Evolutionary conservation across 2,329 filamentous ascomycete genomes (phyloP), one percentile per base, ranked within the genome.

Genomic region (Byssochlamys sp.): DNA sequence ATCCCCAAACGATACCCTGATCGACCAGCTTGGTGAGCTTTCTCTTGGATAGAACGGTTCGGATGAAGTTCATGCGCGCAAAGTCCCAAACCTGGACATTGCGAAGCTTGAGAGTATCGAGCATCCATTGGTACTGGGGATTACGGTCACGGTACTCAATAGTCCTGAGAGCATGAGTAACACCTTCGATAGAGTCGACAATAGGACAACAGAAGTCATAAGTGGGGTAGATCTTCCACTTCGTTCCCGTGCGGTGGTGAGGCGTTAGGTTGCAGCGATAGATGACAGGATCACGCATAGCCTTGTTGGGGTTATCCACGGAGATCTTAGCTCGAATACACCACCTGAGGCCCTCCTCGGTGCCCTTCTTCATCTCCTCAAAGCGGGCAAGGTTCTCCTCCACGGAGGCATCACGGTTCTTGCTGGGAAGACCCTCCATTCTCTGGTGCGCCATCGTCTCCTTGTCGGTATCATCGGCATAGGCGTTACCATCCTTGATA

Each of bases 241-340:
- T 81, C 53, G 71, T 72, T n/a, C 83, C 83, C 4, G 84, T 86
- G 56, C 84, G 81, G 71, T 84, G 84, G 67, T 86, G 84, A 10
- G 78, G 72, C 53, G 80, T 70, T 4, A 83, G 80, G 68, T 95
- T 96, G 83, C 91, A 96, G 64, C 94, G 87, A 81, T 96, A 97
- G 73, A 99, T 95, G 74, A 97, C 91, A 11, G 94, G 94, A 73
- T 99, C 94, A 63, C 94, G 84, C 83, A 97, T 86, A 55, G 94
- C 90, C 76, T 95, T 95, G 80, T 99, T 97, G 63, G 88, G 88
- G 76, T 94, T 88, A 73, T 95, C 89, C 65, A 89, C 84, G 1
- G 90, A 92, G 66, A 97, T 89, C 80, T 95, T 96, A 58, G 94
- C 94, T 60, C 94, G 88, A 64, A 99, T 95, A 76, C 90, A 96